Evolutionary conservation across 2,329 filamentous ascomycete genomes (phyloP), one percentile per base, ranked within the genome.

Genomic region (Trichocomaceae sp.): DNA sequence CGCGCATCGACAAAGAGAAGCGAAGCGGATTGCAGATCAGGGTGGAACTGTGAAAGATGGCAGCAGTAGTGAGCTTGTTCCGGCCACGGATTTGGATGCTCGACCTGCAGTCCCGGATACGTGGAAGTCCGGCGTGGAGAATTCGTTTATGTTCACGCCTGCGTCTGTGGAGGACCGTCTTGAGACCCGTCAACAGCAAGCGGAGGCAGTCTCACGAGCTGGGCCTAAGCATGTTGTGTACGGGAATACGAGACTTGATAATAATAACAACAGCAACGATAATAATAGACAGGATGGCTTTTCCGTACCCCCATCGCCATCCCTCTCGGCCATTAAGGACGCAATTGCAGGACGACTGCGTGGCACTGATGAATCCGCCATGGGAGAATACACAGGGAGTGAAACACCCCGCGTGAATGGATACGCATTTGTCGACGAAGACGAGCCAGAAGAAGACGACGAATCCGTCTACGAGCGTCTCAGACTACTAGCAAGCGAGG

Each of bases 381-480:
- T 89, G 61, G 69, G 78, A 2, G 51, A 53, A 53, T 81, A 77
- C 57, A 77, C 77, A 1, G 87, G 85, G 15, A 80, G 79, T 56
- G 90, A 95, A 69, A 97, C 92, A 0, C 93, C 92, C 0, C 81
- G 89, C 2, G 88, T 97, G 0, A 95, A 95, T 59, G 93, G 93
- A 1, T 99, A 96, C 69, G 83, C 90, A 0, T 97, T 96, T 71
- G 91, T 99, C 35, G 90, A 96, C 62, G 90, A 95, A 55, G 87
- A 77, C 51, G 77, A 77, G 50, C 62, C 70, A 8, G 74, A 75
- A 15, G 64, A 69, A 7, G 58, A 60, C 60, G 77, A 86, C 64
- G 73, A 87, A 7, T 71, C 73, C 41, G 61, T 59, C 33, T 68
- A 68, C 54, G 61, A 66, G 55, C 56, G 23, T 39, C 60, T 67